Evolutionary conservation across 495 filamentous ascomycete genomes (phyloP), one percentile per base, ranked within the genome.

Genomic region (Ramalina intermedia): DNA sequence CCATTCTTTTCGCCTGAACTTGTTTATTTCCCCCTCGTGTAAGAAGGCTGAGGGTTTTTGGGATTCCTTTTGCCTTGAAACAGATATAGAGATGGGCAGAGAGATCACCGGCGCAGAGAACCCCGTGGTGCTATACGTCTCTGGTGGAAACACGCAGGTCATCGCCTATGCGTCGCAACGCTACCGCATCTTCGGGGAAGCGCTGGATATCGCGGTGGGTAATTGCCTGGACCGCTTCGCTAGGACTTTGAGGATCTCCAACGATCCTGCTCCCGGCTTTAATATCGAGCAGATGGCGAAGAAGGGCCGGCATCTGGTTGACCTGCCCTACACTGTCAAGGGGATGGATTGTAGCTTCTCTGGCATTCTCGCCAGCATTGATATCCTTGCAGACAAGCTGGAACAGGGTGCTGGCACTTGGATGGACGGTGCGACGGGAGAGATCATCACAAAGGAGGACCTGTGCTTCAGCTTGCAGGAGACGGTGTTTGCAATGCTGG

Each of bases 261-360:
- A 98, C 58, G 93, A 98, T 64, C 91, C 91, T 1, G 88, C 88
- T 7, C 91, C 91, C 1, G 91, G 91, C 37, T 95, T 96, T 61
- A 98, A 98, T 62, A 95, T 98, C 58, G 91, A 98, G 71, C 85
- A 95, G 68, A 72, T 96, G 24, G 91, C 91, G 12, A 96, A 94
- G 66, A 68, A 76, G 51, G 84, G 79, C 6, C 73, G 71, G 42
- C 66, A 76, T 43, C 66, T 96, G 33, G 67, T 96, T 6, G 91
- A 96, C 51, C 71, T 98, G 26, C 93, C 91, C 3, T 98, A 98
- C 59, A 78, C 87, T 14, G 91, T 98, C 29, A 98, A 98, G 60
- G 91, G 91, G 37, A 98, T 98, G 91, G 91, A 98, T 63, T 89
- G 84, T 57, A 90, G 84, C 23, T 96, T 98, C 64, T 86, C 81